Percentiles rank a stretch among this genome's conserved stretches.
phyloP scores from a whole-genome alignment of 805 yeast species.

The Saturnispora sekii region DNA sequence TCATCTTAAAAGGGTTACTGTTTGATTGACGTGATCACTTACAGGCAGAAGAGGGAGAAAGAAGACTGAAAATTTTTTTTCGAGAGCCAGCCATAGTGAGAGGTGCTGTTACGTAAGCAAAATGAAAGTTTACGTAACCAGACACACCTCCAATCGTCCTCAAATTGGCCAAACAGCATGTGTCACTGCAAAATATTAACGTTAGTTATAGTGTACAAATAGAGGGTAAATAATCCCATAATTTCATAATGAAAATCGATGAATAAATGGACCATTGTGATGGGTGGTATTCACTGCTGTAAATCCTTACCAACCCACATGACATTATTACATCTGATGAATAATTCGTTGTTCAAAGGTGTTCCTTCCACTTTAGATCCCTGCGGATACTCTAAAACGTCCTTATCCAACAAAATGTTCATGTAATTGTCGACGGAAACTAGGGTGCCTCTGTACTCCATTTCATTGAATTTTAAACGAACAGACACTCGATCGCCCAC shows the following conservation, averaged over 20 bases:
- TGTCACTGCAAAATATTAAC: no score
- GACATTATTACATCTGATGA: constrained; percentile 87
- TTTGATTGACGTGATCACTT: background rate
- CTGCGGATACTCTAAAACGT: constrained; percentile 36
- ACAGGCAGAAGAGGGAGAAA: background rate
- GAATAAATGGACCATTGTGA: no score
- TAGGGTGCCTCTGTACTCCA: constrained; percentile 76
- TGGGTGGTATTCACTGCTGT: constrained; percentile 26
- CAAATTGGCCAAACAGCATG: no score
- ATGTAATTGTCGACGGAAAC: constrained; percentile 84
- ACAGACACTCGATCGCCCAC: constrained; percentile 65
- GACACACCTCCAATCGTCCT: no score
- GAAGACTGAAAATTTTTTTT: no score
- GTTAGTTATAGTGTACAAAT: background rate
- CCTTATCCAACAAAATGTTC: constrained; percentile 69
- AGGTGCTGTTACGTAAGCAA: no score
- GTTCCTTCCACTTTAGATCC: constrained; percentile 30
- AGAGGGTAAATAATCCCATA: background rate
- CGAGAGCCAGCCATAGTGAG: no score
- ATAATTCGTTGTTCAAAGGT: constrained; percentile 42
- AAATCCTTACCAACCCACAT: constrained; percentile 51
- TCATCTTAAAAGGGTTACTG: constrained; percentile 31
- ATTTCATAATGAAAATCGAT: background rate
- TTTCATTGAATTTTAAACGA: constrained; percentile 80
- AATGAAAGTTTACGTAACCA: no score